Evolutionary conservation across 2,329 filamentous ascomycete genomes (phyloP).

Genomic region (Phyllosticta paracitricarpa): DNA sequence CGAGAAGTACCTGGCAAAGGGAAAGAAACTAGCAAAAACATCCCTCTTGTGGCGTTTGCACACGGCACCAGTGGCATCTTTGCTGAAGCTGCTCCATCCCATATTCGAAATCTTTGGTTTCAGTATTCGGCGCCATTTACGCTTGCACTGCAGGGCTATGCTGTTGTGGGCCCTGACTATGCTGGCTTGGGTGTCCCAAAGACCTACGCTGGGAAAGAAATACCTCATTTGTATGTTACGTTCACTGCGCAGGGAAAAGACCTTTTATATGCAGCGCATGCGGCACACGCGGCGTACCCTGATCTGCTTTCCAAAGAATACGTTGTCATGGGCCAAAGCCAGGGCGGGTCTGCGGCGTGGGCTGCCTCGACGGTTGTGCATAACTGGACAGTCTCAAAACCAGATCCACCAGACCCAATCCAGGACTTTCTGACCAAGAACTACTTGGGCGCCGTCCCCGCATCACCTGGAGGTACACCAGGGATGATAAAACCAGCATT

Average conservation of each 20-base stretch:
- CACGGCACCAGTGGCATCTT: constrained; percentile 18
- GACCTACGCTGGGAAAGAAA: neutral
- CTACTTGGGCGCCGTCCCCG: constrained; percentile 1
- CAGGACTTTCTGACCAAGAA: neutral
- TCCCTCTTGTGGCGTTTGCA: constrained; percentile 12
- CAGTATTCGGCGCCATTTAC: constrained; percentile 18
- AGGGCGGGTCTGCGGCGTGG: constrained; percentile 40
- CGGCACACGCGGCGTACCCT: constrained; percentile 34
- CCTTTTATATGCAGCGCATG: constrained; percentile 32
- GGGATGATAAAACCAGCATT: neutral
- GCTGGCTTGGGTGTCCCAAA: constrained; percentile 14
- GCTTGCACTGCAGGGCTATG: constrained; percentile 20
- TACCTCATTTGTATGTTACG: constrained; percentile 32
- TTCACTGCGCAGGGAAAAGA: constrained; percentile 33
- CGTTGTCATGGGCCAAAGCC: constrained; percentile 37
- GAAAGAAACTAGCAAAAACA: neutral
- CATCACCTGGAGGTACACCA: neutral
- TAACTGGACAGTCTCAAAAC: neutral
- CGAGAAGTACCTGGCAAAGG: constrained; percentile 11
- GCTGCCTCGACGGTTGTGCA: constrained; percentile 11
- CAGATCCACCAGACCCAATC: neutral
- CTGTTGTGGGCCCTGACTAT: constrained; percentile 18
- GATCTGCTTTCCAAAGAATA: constrained; percentile 27
- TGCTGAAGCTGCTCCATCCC: constrained; percentile 15
- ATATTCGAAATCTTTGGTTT: constrained; percentile 19